Conservation (phyloP, 2,329 filamentous ascomycete species). For the Penicillium janthinellum region DNA sequence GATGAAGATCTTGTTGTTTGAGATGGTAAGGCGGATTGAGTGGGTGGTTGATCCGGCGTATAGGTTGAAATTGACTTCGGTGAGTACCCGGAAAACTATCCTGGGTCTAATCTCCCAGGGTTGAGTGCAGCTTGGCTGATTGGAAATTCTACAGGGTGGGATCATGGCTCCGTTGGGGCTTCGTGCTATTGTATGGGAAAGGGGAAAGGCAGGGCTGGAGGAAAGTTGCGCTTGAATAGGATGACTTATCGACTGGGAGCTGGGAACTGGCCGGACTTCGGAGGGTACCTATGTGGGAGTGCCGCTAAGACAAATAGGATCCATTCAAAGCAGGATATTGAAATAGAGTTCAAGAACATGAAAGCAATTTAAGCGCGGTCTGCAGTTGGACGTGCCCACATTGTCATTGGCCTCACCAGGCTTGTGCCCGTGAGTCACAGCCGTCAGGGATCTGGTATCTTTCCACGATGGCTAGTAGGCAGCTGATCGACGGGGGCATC, state of each 20-base stretch:
- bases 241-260: neutral
- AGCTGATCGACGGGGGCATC: conserved; percentile 16
- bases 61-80: conserved; percentile 29
- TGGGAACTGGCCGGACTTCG: neutral
- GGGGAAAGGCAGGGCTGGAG: neutral
- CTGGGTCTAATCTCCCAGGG: neutral
- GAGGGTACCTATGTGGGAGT: neutral
- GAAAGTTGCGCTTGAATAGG: neutral
- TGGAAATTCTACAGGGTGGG: conserved; percentile 20
- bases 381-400: neutral
- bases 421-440: too few relatives aligned
- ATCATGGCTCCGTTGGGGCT: conserved; percentile 29
- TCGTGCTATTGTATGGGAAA: conserved; percentile 18
- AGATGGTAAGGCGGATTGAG: conserved; percentile 22
- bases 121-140: neutral
- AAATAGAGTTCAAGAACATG: neutral
- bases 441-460: too few relatives aligned
- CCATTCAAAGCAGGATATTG: too few relatives aligned
- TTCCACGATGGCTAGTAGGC: neutral
- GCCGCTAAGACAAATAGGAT: too few relatives aligned
- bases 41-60: conserved; percentile 28
- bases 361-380: neutral
- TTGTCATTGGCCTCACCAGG: too few relatives aligned
- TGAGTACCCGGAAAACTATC: conserved; percentile 14
- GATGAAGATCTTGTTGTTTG: conserved; percentile 29